Evolutionary conservation across 106 monocot genomes (phyloP), one percentile per base, ranked within the genome.

Genomic region (Allium fistulosum): DNA sequence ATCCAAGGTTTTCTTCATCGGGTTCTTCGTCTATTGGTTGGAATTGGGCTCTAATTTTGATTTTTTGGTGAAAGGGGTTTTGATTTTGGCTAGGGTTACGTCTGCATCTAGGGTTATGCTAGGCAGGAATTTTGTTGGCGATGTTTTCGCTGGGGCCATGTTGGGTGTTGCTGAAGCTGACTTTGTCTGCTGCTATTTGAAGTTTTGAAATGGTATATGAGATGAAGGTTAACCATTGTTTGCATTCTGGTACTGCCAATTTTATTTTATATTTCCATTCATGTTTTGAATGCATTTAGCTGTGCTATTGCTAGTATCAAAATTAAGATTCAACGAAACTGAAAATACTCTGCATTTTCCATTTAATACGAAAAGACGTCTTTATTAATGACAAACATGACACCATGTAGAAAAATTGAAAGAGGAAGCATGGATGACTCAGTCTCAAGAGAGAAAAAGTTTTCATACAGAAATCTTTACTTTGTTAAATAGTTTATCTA

Each of bases 121-220:
- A 2, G 92, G 97, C 4, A 76, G 97, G 69, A 92, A 97, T 79
- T 97, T 89, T 72, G 82, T 87, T 11, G 52, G 79, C 11, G 97
- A 97, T 68, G 92, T 97, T 46, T 15, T 82, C 37, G 80, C 86
- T 37, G 97, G 97, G n/a, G 88, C 76, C 13, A 74, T 60, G 48
- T 56, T 97, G 52, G 92, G 97, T 1, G 78, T 92, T 12, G 12
- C 84, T 14, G 86, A 92, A 72, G 92, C 78, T 55, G 18, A 81
- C 60, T 8, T 88, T 46, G 76, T 81, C 51, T 69, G 75, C 53
- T 71, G 59, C 18, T 79, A 80, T 52, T 78, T 79, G 58, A 72
- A 73, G 17, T 58, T 73, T 60, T 52, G 46, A 16, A 22, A 68
- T 51, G 66, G 22, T 17, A 22, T 49, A 17, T 59, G 22, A 22